Conservation (phyloP, 305 asterid genomes). For the Fraxinus sp. region DNA sequence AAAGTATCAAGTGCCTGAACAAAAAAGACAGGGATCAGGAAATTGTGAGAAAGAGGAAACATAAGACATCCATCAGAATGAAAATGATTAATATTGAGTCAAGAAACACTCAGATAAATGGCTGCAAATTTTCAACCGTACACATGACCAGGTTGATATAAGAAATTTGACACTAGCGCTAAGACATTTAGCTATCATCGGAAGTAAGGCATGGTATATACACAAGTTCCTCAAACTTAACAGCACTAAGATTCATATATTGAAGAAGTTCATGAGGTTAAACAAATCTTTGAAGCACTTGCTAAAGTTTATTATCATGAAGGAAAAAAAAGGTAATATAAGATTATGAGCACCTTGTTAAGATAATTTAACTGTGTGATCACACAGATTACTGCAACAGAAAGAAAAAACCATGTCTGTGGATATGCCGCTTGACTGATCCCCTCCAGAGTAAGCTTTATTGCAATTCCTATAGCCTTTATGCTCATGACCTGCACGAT, state of each 20-base stretch:
- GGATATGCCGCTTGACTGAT: constrained; percentile 59
- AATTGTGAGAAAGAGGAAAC: constrained; percentile 18
- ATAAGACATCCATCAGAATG: background rate
- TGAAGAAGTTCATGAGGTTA: background rate
- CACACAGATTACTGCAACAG: constrained; percentile 57
- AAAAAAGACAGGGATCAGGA: constrained; percentile 6
- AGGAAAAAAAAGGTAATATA: background rate
- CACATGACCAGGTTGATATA: background rate
- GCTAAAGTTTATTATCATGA: background rate
- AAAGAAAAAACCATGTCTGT: constrained; percentile 67
- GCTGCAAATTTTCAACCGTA: background rate
- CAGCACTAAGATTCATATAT: background rate
- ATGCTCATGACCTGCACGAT: constrained; percentile 65
- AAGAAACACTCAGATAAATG: background rate
- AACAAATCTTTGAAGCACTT: background rate
- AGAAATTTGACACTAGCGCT: background rate
- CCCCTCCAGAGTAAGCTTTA: constrained; percentile 75
- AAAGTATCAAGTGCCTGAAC: constrained; percentile 78
- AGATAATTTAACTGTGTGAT: constrained; percentile 69
- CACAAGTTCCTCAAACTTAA: background rate
- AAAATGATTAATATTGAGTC: background rate
- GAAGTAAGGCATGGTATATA: background rate
- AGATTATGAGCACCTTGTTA: constrained; percentile 51
- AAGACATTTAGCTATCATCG: background rate
- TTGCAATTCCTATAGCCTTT: constrained; percentile 79